Conservation (phyloP, 805 yeast genomes). For the Saccharomycopsis sp. region DNA sequence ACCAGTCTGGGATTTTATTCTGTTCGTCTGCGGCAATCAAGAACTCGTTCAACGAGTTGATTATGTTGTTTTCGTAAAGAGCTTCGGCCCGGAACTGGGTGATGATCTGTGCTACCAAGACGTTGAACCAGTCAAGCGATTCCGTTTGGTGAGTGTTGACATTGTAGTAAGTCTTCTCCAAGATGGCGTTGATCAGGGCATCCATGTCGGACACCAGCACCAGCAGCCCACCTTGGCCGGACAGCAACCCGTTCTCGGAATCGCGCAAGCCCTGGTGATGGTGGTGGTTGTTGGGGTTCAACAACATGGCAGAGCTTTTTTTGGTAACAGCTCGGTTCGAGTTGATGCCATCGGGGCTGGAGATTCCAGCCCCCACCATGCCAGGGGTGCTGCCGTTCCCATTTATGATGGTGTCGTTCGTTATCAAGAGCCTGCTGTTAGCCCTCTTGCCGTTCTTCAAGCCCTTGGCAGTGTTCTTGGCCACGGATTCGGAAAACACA, state of each 20-base stretch:
- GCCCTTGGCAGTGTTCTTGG: slow-evolving; percentile 29
- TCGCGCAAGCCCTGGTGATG: no score
- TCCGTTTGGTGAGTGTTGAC: slow-evolving; percentile 83
- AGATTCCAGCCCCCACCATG: slow-evolving; percentile 22
- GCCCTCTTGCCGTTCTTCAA: no score
- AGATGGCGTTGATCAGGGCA: slow-evolving; percentile 37
- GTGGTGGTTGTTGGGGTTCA: neutral
- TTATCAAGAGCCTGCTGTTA: slow-evolving; percentile 23
- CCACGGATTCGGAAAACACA: slow-evolving; percentile 59
- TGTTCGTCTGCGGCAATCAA: slow-evolving; percentile 36
- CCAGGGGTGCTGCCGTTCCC: slow-evolving; percentile 13
- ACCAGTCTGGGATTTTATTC: slow-evolving; percentile 66
- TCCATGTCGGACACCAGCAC: no score
- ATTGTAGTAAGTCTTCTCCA: slow-evolving; percentile 88
- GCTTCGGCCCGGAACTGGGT: slow-evolving; percentile 89
- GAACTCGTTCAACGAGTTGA: slow-evolving; percentile 65
- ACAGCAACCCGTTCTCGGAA: slow-evolving; percentile 16
- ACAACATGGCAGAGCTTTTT: neutral
- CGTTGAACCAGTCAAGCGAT: slow-evolving; percentile 95
- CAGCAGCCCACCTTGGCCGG: no score
- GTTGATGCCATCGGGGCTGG: slow-evolving; percentile 15
- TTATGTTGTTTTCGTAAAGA: slow-evolving; percentile 69
- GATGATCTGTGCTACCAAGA: slow-evolving; percentile 82
- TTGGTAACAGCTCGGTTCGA: neutral
- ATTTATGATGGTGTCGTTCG: slow-evolving; percentile 21